Evolutionary conservation across 2,329 filamentous ascomycete genomes (phyloP), one percentile per base, ranked within the genome.

Genomic region (Cercospora nicotianae): DNA sequence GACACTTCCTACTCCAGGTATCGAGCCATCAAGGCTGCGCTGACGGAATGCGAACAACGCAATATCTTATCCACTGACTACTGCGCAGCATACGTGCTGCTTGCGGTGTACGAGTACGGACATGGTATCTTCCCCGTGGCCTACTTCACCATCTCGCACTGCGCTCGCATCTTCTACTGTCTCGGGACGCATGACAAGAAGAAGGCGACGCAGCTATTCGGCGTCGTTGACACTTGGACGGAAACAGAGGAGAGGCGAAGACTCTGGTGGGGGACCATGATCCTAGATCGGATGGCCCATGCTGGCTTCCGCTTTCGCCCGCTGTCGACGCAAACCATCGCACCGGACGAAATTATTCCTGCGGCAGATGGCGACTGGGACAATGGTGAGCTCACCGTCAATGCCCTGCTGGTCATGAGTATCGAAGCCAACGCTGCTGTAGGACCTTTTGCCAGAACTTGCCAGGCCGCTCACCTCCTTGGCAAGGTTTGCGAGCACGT

Each of bases 221-320:
- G 30, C 23, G 16, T 42, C 12, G 20, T 28, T 26, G 68, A 65
- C 16, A 73, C 68, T 7, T 72, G 71, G 70, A 66, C 61, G 2
- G 71, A 72, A 30, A 67, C 33, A 9, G 71, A 73, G 63, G 71
- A 73, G 60, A 48, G 69, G 36, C 60, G 71, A 18, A 61, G 71
- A 23, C 65, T 73, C 8, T 72, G 69, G 67, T 72, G 71, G 71
- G 70, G 67, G 51, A 61, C 69, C 13, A 60, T 73, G n/a, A 64
- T 70, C 4, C 63, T 73, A 16, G 70, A 73, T 28, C 68, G 70
- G 1, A 68, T 68, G 23, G 59, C 67, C 12, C 65, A 73, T 60
- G 59, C 71, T n/a, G 68, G 69, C 13, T 66, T 72, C 23, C 64
- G 68, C 6, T 70, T 72, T 60, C 62, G 70, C 2, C 70, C 71